Base-by-base conservation (phyloP, 371 early-diverging fungal genomes). In the Batkoa obscura region DNA sequence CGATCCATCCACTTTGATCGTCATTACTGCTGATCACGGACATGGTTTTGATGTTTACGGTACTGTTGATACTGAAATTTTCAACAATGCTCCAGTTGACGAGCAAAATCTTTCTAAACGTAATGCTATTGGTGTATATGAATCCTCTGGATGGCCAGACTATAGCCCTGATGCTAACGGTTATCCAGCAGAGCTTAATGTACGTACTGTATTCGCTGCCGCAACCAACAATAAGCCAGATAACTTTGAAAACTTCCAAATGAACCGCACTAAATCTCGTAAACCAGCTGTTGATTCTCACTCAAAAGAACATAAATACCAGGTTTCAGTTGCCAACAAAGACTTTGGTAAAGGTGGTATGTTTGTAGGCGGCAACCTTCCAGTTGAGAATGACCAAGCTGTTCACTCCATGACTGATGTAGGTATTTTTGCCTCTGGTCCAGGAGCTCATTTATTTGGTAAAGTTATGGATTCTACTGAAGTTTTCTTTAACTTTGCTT, bases 41-140 rank as follows among this genome's bases (percentile, higher is more conserved):
- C 84, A 84, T 55, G 76, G 69, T 30, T 84, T 74, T 63, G 84
- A 82, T 59, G 79, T 81, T 59, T 81, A 72, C 66, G 84, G 83
- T 13, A 69, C 81, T 33, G 79, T 84, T 47, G 84, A 82, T 62
- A 64, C 64, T 50, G 53, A 62, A 56, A 58, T 67, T 57, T 64
- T 67, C 63, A 67, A 64, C 63, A 58, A 61, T 0, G 64, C 60
- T 54, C n/a, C 50, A 17, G 38, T 37, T 5, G 8, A 65, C 38
- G 17, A 39, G 3, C 59, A 60, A 17, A 66, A 73, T 47, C 42
- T 59, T 43, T 60, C 61, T 53, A 78, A 78, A 74, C 78, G 70
- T 56, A 67, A 71, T 55, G 69, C 81, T n/a, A 72, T 83, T 59
- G 79, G 79, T 63, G 70, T 72, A 43, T 81, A 78, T 66, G 73